Base-by-base conservation (phyloP, 345 rosid species). In the Eucalyptus decipiens region DNA sequence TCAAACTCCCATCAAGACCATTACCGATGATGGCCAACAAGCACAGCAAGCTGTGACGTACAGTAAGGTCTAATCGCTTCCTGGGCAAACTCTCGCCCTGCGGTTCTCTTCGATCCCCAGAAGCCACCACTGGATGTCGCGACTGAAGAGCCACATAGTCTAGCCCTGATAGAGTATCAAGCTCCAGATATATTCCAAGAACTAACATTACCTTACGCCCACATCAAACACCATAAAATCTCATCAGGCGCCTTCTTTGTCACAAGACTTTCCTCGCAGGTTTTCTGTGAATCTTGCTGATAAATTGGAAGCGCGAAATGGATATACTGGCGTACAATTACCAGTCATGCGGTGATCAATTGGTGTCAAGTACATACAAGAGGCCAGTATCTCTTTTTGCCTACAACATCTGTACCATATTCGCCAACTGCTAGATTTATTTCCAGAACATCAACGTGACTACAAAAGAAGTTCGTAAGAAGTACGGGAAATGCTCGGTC, bases 401-500 rank as follows among this genome's bases (percentile, higher is more conserved):
- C 2, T 0, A 0, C 0, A 58, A 26, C 65, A 58, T 58, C n/a
- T 26, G 7, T 0, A 58, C 16, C 11, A 1, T 28, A 28, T 28
- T 11, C 26, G 67, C 67, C 26, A 26, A 3, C 7, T 58, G 4
- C n/a, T 58, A 26, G 0, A 11, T 24, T 58, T 5, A 26, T 0
- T 58, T 26, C 0, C n/a, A 26, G 67, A 58, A 58, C 4, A 26
- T 58, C 30, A 5, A 11, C 1, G n/a, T 0, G 7, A 26, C 16
- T 1, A 11, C n/a, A 58, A 0, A 24, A 23, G 11, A 11, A 58
- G n/a, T 5, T 26, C 67, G 6, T 58, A 0, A 58, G 2, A 11
- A 26, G n/a, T 26, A 58, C n/a, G 1, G 0, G 67, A 1, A 1
- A 58, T 58, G 65, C 65, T 0, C 0, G 7, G n/a, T 11, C 0